Evolutionary conservation across 192 early-diverging fungal species (phyloP).

Genomic region (Pilobolus umbonatus): DNA sequence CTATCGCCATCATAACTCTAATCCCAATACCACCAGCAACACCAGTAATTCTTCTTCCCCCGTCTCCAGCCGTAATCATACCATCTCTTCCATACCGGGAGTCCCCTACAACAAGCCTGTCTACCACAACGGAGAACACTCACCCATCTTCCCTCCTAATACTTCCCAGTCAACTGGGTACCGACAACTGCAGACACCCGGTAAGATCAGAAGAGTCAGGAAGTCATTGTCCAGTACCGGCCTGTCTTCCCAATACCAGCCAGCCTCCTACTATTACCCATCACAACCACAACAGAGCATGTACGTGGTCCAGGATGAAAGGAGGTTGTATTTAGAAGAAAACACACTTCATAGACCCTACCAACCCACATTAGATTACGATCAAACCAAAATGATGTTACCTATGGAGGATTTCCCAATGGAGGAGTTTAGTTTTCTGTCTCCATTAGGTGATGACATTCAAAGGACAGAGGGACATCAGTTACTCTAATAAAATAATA

Average conservation of each 20-base stretch:
- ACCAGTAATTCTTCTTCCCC: no score
- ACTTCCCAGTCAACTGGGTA: constrained; percentile 5
- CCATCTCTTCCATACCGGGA: no score
- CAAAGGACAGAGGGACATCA: constrained; percentile 11
- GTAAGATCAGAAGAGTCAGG: constrained; percentile 6
- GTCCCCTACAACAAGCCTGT: no score
- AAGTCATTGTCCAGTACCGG: not conserved
- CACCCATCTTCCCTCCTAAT: constrained; percentile 5
- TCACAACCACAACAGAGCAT: not conserved
- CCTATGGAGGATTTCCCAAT: not conserved
- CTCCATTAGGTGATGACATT: constrained; percentile 1
- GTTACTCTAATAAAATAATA: constrained; percentile 6
- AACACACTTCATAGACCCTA: constrained; percentile 1
- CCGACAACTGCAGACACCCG: not conserved
- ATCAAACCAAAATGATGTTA: no score
- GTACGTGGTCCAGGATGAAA: not conserved
- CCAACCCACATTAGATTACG: constrained; percentile 9
- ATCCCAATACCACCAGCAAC: no score
- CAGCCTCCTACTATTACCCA: no score
- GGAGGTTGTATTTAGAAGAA: not conserved
- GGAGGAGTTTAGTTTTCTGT: not conserved
- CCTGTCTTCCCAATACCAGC: constrained; percentile 1
- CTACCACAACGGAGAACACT: no score
- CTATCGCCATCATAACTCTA: no score
- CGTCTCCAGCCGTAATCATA: no score